Evolutionary conservation across 441 rosid species (phyloP).

Genomic region (Syzygium syzygioides): DNA sequence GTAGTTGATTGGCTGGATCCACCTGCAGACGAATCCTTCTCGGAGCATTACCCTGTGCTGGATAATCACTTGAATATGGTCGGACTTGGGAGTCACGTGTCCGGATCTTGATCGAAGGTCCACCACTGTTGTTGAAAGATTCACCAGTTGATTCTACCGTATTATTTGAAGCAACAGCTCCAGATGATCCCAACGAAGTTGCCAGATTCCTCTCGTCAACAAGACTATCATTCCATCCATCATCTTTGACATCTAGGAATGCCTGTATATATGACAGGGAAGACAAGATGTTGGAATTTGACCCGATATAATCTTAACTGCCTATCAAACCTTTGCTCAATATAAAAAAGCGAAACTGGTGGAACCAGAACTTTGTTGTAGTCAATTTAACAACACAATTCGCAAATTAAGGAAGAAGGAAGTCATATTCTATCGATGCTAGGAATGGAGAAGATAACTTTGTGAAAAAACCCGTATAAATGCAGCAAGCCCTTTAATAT

Average conservation of each 20-base stretch:
- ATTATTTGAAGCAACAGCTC: conserved; percentile 15
- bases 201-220: background rate
- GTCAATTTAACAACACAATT: background rate
- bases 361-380: background rate
- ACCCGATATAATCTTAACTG: background rate
- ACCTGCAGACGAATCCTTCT: conserved; percentile 6
- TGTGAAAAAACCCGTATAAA: background rate
- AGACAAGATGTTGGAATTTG: background rate
- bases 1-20: background rate
- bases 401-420: background rate
- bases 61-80: background rate
- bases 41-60: conserved; percentile 11
- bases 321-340: background rate
- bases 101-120: conserved; percentile 5
- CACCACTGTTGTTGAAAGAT: background rate
- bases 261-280: background rate
- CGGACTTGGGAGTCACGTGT: conserved; percentile 6
- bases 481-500: background rate
- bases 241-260: background rate
- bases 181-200: conserved; percentile 21
- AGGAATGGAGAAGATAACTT: background rate
- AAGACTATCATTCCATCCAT: background rate
- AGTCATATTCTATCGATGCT: background rate
- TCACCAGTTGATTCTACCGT: conserved; percentile 20
- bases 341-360: background rate